A percentile compares a stretch with the other conserved stretches of the same genome.
Conservation (phyloP, 345 rosid species). For the Sonneratia caseolaris region DNA sequence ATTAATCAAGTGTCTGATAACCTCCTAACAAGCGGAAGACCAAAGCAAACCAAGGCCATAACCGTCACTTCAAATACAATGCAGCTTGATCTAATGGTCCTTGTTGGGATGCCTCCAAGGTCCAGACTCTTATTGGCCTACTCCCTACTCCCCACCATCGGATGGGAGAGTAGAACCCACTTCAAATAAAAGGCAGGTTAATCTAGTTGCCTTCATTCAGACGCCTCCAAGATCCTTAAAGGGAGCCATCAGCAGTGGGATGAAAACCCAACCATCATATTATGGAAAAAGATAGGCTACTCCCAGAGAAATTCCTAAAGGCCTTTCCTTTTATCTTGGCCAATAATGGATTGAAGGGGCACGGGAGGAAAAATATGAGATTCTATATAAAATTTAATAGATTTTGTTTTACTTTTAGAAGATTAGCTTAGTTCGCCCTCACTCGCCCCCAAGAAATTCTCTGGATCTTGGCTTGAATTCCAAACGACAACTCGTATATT, state of each 20-base stretch:
- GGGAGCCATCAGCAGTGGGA: not conserved
- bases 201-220: too few species aligned
- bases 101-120: not conserved
- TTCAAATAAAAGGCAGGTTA: too few species aligned
- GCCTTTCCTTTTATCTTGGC: not conserved
- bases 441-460: too few species aligned
- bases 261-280: not conserved
- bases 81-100: not conserved
- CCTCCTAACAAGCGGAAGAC: not conserved
- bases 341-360: too few species aligned
- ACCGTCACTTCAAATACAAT: not conserved
- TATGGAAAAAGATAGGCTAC: not conserved
- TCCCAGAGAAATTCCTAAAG: not conserved
- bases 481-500: not conserved
- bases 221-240: too few species aligned
- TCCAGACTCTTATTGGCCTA: too few species aligned
- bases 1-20: conserved; percentile 1
- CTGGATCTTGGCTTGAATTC: not conserved
- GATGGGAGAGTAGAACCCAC: too few species aligned
- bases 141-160: too few species aligned
- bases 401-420: too few species aligned
- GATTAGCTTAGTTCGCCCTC: too few species aligned
- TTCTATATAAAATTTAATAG: too few species aligned
- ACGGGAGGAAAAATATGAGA: too few species aligned
- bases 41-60: not conserved